These are phyloP conservation scores for Didymosphaeria variabile DNA, from an alignment of 2,329 filamentous ascomycete genomes.

Conservation along the genomic window DNA sequence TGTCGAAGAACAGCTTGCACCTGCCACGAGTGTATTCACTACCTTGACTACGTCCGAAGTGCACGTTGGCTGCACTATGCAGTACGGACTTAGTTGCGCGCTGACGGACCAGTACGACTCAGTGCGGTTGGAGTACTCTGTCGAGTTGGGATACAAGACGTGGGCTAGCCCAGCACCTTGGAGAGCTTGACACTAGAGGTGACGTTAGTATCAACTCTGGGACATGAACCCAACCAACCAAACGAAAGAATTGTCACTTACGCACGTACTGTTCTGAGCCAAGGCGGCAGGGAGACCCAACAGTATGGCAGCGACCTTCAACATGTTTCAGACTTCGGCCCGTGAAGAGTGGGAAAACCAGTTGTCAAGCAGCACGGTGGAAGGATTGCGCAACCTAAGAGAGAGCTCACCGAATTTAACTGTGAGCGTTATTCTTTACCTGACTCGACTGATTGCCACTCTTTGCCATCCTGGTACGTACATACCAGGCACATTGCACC, in stretches of 20 bases:
- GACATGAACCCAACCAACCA: background rate
- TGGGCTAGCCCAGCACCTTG: constrained; percentile 24
- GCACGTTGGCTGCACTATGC: constrained; percentile 40
- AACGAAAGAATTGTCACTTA: background rate
- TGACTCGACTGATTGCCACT: background rate
- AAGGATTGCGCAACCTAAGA: background rate
- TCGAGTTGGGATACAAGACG: constrained; percentile 23
- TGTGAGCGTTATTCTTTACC: background rate
- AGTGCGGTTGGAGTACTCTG: constrained; percentile 17
- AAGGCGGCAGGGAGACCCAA: constrained; percentile 4
- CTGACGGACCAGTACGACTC: constrained; percentile 38
- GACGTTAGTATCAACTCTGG: background rate
- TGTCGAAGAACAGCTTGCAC: constrained; percentile 5
- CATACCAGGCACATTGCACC: background rate
- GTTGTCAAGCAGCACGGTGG: background rate
- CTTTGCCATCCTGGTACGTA: background rate
- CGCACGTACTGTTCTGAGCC: constrained; percentile 5
- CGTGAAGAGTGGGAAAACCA: background rate
- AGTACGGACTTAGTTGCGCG: constrained; percentile 37
- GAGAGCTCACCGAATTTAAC: background rate
- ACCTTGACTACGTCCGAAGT: constrained; percentile 35
- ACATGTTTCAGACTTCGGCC: constrained; percentile 4
- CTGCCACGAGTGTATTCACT: constrained; percentile 23
- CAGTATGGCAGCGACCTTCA: background rate
- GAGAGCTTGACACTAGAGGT: constrained; percentile 28